These are phyloP conservation scores for Oropetium thomaeum DNA, from an alignment of 176 grass and related monocot species.

Conservation along the genomic window DNA sequence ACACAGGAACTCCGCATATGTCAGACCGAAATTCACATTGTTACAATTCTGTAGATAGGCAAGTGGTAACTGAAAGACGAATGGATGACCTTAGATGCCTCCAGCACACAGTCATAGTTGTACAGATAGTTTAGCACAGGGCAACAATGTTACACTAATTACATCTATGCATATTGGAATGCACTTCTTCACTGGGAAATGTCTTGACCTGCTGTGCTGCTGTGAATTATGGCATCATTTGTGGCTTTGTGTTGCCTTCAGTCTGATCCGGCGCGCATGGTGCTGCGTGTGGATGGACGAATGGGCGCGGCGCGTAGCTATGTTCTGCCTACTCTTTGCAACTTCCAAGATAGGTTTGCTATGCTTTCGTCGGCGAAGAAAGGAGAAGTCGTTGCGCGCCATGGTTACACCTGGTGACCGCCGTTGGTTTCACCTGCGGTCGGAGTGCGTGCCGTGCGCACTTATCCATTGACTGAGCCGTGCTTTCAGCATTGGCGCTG, in stretches of 20 bases:
- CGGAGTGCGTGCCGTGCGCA: no score
- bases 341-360: background rate
- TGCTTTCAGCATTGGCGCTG: no score
- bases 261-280: background rate
- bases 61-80: background rate
- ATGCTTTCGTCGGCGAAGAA: background rate
- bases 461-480: no score
- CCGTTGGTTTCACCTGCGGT: background rate
- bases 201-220: background rate
- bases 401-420: background rate
- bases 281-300: background rate
- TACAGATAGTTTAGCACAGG: slow-evolving; percentile 6
- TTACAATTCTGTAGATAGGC: slow-evolving; percentile 13
- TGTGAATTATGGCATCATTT: background rate
- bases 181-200: background rate
- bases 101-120: background rate
- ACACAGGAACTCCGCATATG: slow-evolving; percentile 3
- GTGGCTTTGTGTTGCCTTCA: background rate
- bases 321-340: background rate
- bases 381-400: background rate
- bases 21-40: background rate
- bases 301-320: background rate
- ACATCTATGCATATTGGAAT: background rate
- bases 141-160: background rate
- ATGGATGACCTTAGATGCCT: slow-evolving; percentile 11